Conservation (phyloP, 140 eudicot species). For the Ambrosia hybrid region DNA sequence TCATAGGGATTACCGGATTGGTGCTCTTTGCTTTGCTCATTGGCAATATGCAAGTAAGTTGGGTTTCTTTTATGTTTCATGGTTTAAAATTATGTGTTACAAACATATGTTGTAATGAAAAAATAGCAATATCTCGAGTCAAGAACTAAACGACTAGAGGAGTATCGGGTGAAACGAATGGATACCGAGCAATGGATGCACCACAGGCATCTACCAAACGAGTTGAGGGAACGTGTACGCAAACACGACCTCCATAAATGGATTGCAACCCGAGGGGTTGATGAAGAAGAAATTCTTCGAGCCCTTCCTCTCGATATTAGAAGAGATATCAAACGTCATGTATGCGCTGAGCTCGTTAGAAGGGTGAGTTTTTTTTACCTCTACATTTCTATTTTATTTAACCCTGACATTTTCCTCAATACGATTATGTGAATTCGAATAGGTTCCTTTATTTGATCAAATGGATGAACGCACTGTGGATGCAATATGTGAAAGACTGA, state of each 20-base stretch:
- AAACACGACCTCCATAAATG: conserved; percentile 70
- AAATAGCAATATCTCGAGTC: conserved; percentile 78
- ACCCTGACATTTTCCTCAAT: background rate
- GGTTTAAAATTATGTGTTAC: background rate
- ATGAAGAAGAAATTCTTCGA: conserved; percentile 62
- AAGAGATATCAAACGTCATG: too few relatives aligned
- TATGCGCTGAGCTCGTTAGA: too few relatives aligned
- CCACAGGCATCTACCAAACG: too few relatives aligned
- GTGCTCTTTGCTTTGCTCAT: conserved; percentile 78
- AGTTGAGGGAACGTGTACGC: conserved; percentile 44
- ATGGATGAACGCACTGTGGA: conserved; percentile 31
- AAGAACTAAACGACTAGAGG: conserved; percentile 74
- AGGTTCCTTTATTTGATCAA: conserved; percentile 71
- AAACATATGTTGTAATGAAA: conserved; percentile 3
- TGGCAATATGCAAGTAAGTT: conserved; percentile 91
- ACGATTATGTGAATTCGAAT: conserved; percentile 1
- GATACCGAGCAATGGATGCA: conserved; percentile 35
- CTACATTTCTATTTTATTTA: too few relatives aligned
- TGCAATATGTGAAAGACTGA: conserved; percentile 74
- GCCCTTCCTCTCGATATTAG: conserved; percentile 36
- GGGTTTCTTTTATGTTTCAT: background rate
- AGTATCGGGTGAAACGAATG: conserved; percentile 76
- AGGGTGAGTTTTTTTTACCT: too few relatives aligned
- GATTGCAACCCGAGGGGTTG: conserved; percentile 84
- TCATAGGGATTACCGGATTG: conserved; percentile 65